phyloP scores from a whole-genome alignment of 371 early-diverging fungal species.

The Mucor saturninus region DNA sequence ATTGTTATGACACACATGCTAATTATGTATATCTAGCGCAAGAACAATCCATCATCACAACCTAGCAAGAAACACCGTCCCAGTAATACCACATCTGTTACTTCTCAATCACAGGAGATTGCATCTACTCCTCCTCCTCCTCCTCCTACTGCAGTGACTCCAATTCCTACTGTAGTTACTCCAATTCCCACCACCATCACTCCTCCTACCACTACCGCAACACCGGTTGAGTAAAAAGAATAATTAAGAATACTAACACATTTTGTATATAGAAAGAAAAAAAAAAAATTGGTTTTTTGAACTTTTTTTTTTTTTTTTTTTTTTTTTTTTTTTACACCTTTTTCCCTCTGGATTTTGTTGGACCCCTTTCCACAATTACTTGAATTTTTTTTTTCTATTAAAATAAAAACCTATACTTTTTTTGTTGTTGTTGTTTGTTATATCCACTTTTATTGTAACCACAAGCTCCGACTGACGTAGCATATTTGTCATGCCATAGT shows the following conservation, averaged over 20 bases:
- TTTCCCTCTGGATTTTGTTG: neutral
- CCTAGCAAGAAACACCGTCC: neutral
- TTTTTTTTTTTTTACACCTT: neutral
- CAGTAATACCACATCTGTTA: neutral
- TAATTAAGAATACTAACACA: neutral
- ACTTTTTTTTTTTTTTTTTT: conserved; percentile 1
- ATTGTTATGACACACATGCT: neutral
- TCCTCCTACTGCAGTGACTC: neutral
- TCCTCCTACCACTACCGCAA: neutral
- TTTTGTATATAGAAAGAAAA: conserved; percentile 5
- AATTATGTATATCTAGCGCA: neutral
- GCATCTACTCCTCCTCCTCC: neutral
- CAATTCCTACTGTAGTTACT: neutral
- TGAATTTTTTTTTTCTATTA: too few species aligned
- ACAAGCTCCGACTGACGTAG: too few species aligned
- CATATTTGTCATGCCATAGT: too few species aligned
- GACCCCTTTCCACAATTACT: neutral
- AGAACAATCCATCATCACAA: neutral
- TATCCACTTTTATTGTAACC: too few species aligned
- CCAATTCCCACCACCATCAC: neutral
- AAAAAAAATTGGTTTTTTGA: neutral
- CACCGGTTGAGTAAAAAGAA: conserved; percentile 4
- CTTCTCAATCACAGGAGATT: neutral
- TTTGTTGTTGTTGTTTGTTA: too few species aligned
- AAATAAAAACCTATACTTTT: too few species aligned